A percentile compares a stretch with the other conserved stretches of the same genome.
These are phyloP conservation scores for Globisporangium spiculum DNA, from an alignment of 352 stramenopile genomes.

Conservation along the genomic window DNA sequence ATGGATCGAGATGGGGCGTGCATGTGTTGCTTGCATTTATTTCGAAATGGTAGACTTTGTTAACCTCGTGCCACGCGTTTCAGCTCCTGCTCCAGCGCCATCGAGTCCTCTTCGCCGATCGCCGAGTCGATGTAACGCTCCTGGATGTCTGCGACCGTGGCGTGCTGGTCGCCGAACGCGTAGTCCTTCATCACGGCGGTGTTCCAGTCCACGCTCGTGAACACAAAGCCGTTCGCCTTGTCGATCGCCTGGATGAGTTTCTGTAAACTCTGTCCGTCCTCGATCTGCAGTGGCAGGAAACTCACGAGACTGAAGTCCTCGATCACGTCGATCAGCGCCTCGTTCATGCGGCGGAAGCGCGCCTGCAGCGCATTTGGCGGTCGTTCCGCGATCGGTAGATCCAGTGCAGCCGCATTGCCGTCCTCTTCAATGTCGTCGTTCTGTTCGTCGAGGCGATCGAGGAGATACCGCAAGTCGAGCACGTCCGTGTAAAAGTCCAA, in stretches of 20 bases:
- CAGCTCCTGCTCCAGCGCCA: slow-evolving; percentile 32
- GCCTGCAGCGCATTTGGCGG: slow-evolving; percentile 33
- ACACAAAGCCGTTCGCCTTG: slow-evolving; percentile 84
- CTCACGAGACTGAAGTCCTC: slow-evolving; percentile 87
- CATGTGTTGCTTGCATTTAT: neutral
- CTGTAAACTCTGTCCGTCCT: slow-evolving; percentile 64
- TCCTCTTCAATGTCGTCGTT: slow-evolving; percentile 50
- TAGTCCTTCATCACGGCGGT: slow-evolving; percentile 72
- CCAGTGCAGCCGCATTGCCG: slow-evolving; percentile 24
- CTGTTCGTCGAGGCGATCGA: slow-evolving; percentile 75
- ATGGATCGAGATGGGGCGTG: neutral
- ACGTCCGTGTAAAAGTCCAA: slow-evolving; percentile 89
- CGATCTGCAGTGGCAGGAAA: slow-evolving; percentile 79
- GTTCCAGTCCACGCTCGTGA: slow-evolving; percentile 77
- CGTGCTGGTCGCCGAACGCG: slow-evolving; percentile 58
- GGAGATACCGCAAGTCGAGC: slow-evolving; percentile 76
- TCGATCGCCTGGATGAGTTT: slow-evolving; percentile 72
- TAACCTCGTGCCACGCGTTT: slow-evolving; percentile 23
- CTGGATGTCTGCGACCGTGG: slow-evolving; percentile 42
- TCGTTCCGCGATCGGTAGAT: slow-evolving; percentile 25
- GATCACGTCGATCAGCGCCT: slow-evolving; percentile 81
- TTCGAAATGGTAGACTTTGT: neutral
- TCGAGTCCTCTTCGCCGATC: slow-evolving; percentile 25
- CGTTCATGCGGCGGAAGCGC: slow-evolving; percentile 84
- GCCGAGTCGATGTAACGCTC: slow-evolving; percentile 65